Base-by-base conservation (phyloP, 108 stramenopile species). In the Stephanodiscus minutulus region DNA sequence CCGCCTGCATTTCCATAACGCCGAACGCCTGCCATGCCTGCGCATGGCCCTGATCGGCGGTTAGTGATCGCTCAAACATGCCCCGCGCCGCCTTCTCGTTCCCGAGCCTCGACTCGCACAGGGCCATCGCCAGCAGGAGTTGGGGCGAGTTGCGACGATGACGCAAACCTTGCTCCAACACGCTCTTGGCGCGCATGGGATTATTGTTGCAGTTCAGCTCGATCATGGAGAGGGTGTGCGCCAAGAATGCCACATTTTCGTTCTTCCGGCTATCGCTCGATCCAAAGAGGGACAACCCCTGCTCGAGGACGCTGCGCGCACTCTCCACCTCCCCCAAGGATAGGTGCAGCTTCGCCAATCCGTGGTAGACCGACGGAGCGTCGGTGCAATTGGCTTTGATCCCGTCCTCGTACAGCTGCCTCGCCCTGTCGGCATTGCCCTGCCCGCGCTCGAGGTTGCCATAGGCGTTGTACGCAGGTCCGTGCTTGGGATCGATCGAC, bases 1-100 rank as follows among this genome's bases (percentile, higher is more conserved):
- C 95, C 18, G 87, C 88, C 57, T 77, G 66, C 73, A 87, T 86
- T 78, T 96, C 95, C 88, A 96, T 85, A 17, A 91, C 88, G n/a
- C 87, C 95, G 88, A 91, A 96, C 0, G 86, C 91, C 54, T 93
- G 92, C 95, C 95, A 96, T 5, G 92, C 92, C 54, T 93, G 92
- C 0, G 91, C 88, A 69, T 96, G 92, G 35, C 68, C 72, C 33
- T 60, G 54, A 77, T 96, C 89, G 39, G 69, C 71, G 2, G 61
- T 37, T 7, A 93, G 73, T 7, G 91, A 79, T 52, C 70, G 61
- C 71, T 93, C 86, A 66, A 92, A 96, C 44, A 89, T 68, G 3
- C 25, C 48, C 39, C 91, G 56, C 13, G 95, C 95, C 12, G 64
- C 66, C 21, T 87, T 82, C 2, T 88, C 82, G 46, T 88, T 84